phyloP scores from a whole-genome alignment of 768 basidiomycete genomes.

The Clathrus columnatus region DNA sequence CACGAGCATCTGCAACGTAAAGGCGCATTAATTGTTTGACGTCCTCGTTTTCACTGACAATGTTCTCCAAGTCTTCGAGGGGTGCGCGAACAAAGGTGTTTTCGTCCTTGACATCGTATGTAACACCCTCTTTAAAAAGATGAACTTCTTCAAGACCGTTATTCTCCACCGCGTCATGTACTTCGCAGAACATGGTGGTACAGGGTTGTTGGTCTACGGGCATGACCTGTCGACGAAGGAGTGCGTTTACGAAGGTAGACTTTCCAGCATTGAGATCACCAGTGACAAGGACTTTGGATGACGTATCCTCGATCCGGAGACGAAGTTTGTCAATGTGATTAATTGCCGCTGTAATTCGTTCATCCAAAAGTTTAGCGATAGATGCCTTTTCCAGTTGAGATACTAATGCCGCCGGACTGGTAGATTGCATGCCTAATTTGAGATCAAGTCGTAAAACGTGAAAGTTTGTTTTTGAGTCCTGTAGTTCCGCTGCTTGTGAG shows the following conservation, averaged over 20 bases:
- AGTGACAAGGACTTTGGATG: slow-evolving; percentile 94
- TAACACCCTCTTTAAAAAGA: slow-evolving; percentile 55
- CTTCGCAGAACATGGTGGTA: slow-evolving; percentile 95
- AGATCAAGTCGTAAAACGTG: slow-evolving; percentile 88
- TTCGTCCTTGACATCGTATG: slow-evolving; percentile 63
- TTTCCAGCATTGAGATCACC: slow-evolving; percentile 98
- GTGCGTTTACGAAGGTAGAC: slow-evolving; percentile 94
- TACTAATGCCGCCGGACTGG: slow-evolving; percentile 60
- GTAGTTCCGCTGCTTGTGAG: slow-evolving; percentile 18
- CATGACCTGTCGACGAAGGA: slow-evolving; percentile 86
- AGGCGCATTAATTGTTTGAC: slow-evolving; percentile 74
- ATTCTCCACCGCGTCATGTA: slow-evolving; percentile 83
- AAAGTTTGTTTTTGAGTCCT: slow-evolving; percentile 50
- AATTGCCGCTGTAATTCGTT: slow-evolving; percentile 65
- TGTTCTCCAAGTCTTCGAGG: slow-evolving; percentile 65
- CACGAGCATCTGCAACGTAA: slow-evolving; percentile 76
- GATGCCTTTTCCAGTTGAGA: slow-evolving; percentile 88
- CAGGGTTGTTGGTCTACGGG: slow-evolving; percentile 98
- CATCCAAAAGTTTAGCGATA: slow-evolving; percentile 85
- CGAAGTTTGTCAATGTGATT: slow-evolving; percentile 80
- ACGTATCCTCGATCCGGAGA: slow-evolving; percentile 79
- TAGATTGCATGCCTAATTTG: slow-evolving; percentile 69
- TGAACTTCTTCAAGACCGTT: slow-evolving; percentile 78
- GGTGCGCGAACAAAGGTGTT: slow-evolving; percentile 65
- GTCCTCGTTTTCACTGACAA: slow-evolving; percentile 67